These are phyloP conservation scores for Pythium aquatile DNA, from an alignment of 352 stramenopile genomes.

Conservation along the genomic window DNA sequence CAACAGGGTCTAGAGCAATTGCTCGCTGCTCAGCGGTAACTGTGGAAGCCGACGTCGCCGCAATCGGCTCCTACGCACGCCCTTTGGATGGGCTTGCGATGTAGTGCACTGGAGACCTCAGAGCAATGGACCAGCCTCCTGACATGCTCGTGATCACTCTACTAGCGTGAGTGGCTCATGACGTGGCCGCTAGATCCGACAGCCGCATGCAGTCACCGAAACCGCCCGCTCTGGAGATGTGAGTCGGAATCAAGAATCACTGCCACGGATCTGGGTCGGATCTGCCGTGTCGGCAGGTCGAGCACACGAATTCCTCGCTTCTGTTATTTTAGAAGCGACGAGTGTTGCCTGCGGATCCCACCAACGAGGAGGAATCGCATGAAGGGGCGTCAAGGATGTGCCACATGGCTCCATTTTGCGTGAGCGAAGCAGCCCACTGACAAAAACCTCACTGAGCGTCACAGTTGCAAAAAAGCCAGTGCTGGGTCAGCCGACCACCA, in stretches of 20 bases:
- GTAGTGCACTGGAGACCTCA: too few species aligned
- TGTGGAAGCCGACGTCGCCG: too few species aligned
- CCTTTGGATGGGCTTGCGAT: too few species aligned
- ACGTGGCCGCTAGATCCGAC: neutral
- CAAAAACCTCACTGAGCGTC: conserved; percentile 9
- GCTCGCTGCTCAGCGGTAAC: too few species aligned
- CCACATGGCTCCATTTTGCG: conserved; percentile 28
- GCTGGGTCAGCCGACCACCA: neutral
- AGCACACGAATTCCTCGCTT: neutral
- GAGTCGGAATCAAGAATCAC: neutral
- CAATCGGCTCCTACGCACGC: too few species aligned
- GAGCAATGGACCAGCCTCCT: too few species aligned
- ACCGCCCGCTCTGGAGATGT: neutral
- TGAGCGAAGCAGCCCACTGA: neutral
- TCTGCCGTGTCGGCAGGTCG: neutral
- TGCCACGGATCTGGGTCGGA: neutral
- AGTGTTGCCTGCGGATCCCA: neutral
- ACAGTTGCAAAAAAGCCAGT: conserved; percentile 21
- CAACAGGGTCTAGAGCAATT: too few species aligned
- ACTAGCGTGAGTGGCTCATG: too few species aligned
- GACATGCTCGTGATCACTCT: too few species aligned
- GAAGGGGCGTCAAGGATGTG: conserved; percentile 12
- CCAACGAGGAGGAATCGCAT: neutral
- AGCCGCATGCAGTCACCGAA: neutral
- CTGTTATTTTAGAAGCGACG: neutral